Evolutionary conservation across 2,329 filamentous ascomycete genomes (phyloP).

Genomic region (Neofusicoccum laricinum): DNA sequence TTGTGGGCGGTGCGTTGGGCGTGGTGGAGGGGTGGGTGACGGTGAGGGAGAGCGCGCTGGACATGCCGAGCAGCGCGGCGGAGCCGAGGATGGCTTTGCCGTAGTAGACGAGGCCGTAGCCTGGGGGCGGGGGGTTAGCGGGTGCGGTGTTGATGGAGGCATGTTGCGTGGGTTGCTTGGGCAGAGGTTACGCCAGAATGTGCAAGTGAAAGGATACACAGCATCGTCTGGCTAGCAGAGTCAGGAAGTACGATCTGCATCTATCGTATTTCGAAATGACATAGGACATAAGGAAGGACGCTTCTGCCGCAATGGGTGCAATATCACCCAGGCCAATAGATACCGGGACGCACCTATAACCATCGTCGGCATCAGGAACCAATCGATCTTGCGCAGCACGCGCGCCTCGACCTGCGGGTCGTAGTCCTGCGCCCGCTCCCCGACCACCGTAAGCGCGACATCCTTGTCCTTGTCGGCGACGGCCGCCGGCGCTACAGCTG

Average conservation of each 20-base stretch:
- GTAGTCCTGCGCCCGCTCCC: conserved; percentile 53
- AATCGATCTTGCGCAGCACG: conserved; percentile 65
- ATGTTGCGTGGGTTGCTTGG: too few species aligned
- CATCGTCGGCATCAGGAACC: conserved; percentile 67
- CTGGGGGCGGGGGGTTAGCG: conserved; percentile 36
- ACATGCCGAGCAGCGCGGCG: conserved; percentile 75
- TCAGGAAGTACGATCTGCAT: conserved; percentile 10
- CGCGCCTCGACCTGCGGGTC: conserved; percentile 55
- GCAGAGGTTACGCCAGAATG: too few species aligned
- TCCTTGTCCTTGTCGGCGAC: conserved; percentile 44
- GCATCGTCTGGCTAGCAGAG: not conserved
- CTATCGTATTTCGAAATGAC: not conserved
- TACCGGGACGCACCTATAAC: conserved; percentile 29
- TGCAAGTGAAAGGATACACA: not conserved
- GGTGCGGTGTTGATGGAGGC: conserved; percentile 18
- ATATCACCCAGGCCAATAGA: not conserved
- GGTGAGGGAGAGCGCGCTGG: conserved; percentile 60
- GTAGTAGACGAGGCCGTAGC: conserved; percentile 67
- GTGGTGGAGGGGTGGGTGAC: conserved; percentile 49
- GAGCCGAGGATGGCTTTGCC: conserved; percentile 74
- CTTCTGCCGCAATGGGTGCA: not conserved
- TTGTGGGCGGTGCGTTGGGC: conserved; percentile 40
- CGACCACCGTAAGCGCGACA: conserved; percentile 58
- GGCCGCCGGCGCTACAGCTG: not conserved
- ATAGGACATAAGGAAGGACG: not conserved